Conservation (phyloP, 805 yeast species). For the Isabelozyma heimii region DNA sequence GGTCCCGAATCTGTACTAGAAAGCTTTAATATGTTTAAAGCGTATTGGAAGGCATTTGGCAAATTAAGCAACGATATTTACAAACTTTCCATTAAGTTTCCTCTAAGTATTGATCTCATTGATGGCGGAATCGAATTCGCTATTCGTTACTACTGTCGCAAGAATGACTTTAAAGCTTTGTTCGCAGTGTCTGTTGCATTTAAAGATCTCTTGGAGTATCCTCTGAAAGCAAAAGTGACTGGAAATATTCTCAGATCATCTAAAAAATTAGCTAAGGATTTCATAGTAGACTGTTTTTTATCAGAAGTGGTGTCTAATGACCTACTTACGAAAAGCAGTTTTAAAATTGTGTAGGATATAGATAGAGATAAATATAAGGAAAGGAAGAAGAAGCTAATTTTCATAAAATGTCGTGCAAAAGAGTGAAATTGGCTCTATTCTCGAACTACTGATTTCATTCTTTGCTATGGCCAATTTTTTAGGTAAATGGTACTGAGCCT, state of each 20-base stretch:
- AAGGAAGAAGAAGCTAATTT: too few relatives aligned
- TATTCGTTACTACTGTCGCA: slow-evolving; percentile 14
- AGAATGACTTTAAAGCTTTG: slow-evolving; percentile 10
- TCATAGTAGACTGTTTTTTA: background rate
- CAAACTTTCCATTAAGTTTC: slow-evolving; percentile 26
- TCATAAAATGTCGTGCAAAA: too few relatives aligned
- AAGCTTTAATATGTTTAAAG: slow-evolving; percentile 13
- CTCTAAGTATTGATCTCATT: slow-evolving; percentile 12
- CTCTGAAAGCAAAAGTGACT: background rate
- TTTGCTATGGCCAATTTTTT: too few relatives aligned
- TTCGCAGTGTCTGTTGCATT: background rate
- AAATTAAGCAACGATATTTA: slow-evolving; percentile 27
- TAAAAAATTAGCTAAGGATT: background rate
- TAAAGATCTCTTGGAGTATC: background rate
- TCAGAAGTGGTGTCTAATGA: background rate
- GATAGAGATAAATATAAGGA: too few relatives aligned
- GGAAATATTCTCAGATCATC: background rate
- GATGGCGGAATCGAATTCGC: slow-evolving; percentile 7
- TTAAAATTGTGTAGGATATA: background rate
- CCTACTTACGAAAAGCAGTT: background rate
- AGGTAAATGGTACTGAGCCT: too few relatives aligned
- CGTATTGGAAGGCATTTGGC: slow-evolving; percentile 15
- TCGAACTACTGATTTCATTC: too few relatives aligned
- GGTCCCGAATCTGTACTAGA: slow-evolving; percentile 8
- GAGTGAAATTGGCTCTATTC: too few relatives aligned